Base-by-base conservation (phyloP, 352 stramenopile genomes). In the Phytophthora macrochlamydospora region DNA sequence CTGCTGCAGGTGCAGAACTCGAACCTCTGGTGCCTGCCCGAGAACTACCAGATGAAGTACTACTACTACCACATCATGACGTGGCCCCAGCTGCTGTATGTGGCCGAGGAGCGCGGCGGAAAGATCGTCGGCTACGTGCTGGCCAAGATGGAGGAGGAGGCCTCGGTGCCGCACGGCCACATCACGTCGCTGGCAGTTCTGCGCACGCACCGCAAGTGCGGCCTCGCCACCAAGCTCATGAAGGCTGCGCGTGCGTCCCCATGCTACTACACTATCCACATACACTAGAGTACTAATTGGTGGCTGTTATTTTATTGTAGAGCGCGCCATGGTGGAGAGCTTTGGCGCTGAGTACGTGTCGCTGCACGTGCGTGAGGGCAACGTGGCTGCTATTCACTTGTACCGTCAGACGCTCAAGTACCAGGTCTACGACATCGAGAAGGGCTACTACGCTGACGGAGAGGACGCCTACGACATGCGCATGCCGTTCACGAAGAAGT, bases 11-110 rank as follows among this genome's bases (percentile, higher is more conserved):
- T 99, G 89, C 97, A 99, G 78, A 98, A 97, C 53, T 97, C 96
- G 54, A 99, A 99, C 79, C 82, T 99, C 35, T 99, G 97, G 95
- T 99, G 98, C 84, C 87, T 99, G 51, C 98, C 98, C 2, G 98
- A 99, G 76, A 99, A 99, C 81, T 99, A 99, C 79, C 96, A 99
- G 83, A 98, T 99, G 91, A 99, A 99, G 78, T 99, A 99, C 81
- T 99, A 99, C 81, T 98, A 99, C 67, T 99, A 99, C 88, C 98
- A 99, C 78, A 93, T 99, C 65, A 92, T 99, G 60, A 96, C 95
- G 57, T 99, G 98, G 98, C 98, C 98, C 37, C 97, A 99, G 75
- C 86, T 99, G 55, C 91, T 99, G 11, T 98, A 98, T 78, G 98
- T 99, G 30, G 98, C 97, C 0, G 97, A 99, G 76, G 97, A 99